Conservation (phyloP, 441 rosid genomes). For the Biscutella laevigata region DNA sequence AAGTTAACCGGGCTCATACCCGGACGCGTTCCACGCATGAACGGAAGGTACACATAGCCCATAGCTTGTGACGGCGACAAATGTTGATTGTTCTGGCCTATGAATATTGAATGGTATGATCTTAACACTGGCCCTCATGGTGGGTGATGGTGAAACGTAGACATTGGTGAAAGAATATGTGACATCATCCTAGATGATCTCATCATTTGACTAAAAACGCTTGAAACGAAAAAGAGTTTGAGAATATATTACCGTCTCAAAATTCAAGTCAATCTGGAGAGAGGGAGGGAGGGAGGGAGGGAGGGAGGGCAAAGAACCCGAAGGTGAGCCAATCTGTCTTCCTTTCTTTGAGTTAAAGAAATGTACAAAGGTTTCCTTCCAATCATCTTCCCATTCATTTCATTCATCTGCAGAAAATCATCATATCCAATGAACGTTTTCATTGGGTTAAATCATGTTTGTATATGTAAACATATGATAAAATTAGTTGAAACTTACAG, state of each 20-base stretch:
- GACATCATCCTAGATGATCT: conserved; percentile 35
- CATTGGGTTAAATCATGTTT: neutral
- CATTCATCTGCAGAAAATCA: conserved; percentile 35
- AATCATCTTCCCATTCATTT: conserved; percentile 65
- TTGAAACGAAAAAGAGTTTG: conserved; percentile 19
- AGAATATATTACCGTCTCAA: neutral
- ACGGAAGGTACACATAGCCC: conserved; percentile 54
- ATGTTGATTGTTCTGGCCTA: conserved; percentile 52
- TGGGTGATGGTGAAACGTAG: conserved; percentile 41
- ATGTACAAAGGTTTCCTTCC: conserved; percentile 72
- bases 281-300: too few relatives aligned
- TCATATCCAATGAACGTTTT: neutral
- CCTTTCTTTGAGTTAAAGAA: conserved; percentile 72
- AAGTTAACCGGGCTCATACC: conserved; percentile 31
- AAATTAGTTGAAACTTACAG: conserved; percentile 28
- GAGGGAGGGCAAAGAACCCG: conserved; percentile 44
- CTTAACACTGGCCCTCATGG: conserved; percentile 35
- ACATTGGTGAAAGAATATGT: conserved; percentile 40
- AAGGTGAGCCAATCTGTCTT: conserved; percentile 55
- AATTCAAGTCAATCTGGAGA: neutral
- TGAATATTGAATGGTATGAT: conserved; percentile 41
- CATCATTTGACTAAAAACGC: conserved; percentile 43
- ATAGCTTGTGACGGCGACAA: conserved; percentile 46
- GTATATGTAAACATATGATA: neutral
- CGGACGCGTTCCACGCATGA: conserved; percentile 52